Evolutionary conservation across 345 rosid species (phyloP).

Genomic region (Draba incana): DNA sequence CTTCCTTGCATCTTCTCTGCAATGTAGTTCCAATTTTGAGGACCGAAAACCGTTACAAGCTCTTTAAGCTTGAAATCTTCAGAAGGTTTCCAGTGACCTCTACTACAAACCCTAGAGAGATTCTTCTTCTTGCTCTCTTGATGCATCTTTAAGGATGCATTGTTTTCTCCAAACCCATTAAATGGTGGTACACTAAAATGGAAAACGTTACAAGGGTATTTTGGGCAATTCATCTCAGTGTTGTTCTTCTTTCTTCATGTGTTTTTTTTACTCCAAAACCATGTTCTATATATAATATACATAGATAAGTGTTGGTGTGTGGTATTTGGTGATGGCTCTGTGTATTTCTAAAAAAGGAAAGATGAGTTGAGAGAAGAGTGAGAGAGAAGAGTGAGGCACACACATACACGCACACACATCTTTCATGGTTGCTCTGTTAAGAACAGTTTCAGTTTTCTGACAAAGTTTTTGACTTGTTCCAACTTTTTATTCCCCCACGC

Average conservation of each 20-base stretch:
- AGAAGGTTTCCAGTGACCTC: slow-evolving; percentile 36
- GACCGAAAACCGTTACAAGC: slow-evolving; percentile 73
- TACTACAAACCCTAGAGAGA: slow-evolving; percentile 16
- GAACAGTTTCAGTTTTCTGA: slow-evolving; percentile 40
- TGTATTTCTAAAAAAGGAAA: slow-evolving; percentile 24
- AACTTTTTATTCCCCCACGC: slow-evolving; percentile 33
- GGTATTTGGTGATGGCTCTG: slow-evolving; percentile 1
- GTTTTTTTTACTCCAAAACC: slow-evolving; percentile 12
- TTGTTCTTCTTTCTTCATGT: background rate
- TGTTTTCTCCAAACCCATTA: slow-evolving; percentile 33
- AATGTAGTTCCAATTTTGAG: slow-evolving; percentile 85
- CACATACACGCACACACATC: slow-evolving; percentile 35
- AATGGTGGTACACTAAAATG: slow-evolving; percentile 18
- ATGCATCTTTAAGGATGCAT: slow-evolving; percentile 22
- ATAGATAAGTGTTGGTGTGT: background rate
- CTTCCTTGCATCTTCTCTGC: slow-evolving; percentile 76
- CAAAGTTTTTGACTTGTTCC: slow-evolving; percentile 36
- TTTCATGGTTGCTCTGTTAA: slow-evolving; percentile 38
- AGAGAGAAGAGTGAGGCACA: background rate
- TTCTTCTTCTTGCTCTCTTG: slow-evolving; percentile 11
- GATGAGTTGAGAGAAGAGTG: slow-evolving; percentile 8
- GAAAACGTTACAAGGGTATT: slow-evolving; percentile 26
- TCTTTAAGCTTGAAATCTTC: slow-evolving; percentile 45
- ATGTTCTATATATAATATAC: slow-evolving; percentile 4
- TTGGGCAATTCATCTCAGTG: slow-evolving; percentile 29